Conservation (phyloP, 2,329 filamentous ascomycete species). For the Colletotrichum destructivum region DNA sequence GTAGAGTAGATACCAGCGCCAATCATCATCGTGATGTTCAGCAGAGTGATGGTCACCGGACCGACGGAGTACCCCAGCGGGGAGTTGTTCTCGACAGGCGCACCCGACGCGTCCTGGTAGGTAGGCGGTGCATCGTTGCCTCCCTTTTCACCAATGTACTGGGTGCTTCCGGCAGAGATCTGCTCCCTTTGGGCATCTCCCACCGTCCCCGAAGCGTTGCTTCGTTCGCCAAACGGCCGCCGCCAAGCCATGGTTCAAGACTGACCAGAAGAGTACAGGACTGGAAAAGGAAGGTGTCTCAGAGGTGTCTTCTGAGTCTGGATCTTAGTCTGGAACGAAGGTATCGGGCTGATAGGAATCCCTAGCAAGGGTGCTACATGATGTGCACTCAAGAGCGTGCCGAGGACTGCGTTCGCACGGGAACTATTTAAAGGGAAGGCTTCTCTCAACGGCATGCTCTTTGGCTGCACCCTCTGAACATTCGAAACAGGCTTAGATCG, state of each 20-base stretch:
- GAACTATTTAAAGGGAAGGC: background rate
- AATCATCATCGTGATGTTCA: conserved; percentile 75
- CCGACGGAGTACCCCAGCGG: conserved; percentile 73
- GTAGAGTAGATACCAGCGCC: conserved; percentile 74
- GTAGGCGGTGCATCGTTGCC: conserved; percentile 42
- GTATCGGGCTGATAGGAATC: background rate
- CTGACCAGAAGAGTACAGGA: background rate
- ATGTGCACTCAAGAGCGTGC: background rate
- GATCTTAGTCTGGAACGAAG: background rate
- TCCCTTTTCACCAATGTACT: conserved; percentile 35
- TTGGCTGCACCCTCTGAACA: background rate
- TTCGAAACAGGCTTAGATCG: background rate
- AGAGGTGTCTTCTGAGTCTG: background rate
- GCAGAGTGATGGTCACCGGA: conserved; percentile 68
- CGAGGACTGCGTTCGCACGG: no score
- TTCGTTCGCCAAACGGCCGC: conserved; percentile 9
- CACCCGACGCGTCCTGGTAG: conserved; percentile 55
- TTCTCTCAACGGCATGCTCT: no score
- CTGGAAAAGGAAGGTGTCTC: background rate
- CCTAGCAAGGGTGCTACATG: background rate
- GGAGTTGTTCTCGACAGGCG: conserved; percentile 71
- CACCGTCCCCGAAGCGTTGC: background rate
- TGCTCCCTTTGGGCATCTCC: conserved; percentile 5
- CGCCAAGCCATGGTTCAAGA: conserved; percentile 30
- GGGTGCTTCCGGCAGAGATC: conserved; percentile 12